phyloP scores from a whole-genome alignment of 805 yeast genomes.

The Saccharomycopsis babjevae region DNA sequence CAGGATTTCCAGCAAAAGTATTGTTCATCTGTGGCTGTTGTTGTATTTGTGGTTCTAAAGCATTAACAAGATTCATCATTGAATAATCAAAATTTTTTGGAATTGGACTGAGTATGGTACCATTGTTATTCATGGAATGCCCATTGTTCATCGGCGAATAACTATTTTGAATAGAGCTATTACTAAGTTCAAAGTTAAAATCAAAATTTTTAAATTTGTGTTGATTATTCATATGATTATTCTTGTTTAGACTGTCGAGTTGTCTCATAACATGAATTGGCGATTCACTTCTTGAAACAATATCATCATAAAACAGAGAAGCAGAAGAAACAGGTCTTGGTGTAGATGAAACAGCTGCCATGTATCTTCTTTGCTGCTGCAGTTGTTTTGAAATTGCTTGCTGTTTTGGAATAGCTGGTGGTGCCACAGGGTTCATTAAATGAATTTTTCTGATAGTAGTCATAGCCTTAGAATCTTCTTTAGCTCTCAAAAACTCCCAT shows the following conservation, averaged over 20 bases:
- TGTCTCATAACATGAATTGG: conserved; percentile 13
- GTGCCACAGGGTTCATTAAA: conserved; percentile 19
- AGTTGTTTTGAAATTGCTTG: not conserved
- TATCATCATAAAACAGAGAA: conserved; percentile 9
- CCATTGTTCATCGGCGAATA: not conserved
- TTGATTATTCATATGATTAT: not conserved
- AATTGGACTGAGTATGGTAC: not conserved
- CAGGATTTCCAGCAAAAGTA: not conserved
- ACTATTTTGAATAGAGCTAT: not conserved
- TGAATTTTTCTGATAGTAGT: conserved; percentile 27
- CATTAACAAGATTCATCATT: not conserved
- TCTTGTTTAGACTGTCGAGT: not conserved
- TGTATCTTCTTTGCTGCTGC: conserved; percentile 1
- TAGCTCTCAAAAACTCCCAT: conserved; percentile 34
- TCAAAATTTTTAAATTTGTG: not conserved
- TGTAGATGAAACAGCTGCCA: not conserved
- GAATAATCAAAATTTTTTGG: not conserved
- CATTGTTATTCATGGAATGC: not conserved
- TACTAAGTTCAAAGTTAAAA: not conserved
- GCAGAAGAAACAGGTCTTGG: not conserved
- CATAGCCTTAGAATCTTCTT: conserved; percentile 22
- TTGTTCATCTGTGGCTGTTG: not conserved
- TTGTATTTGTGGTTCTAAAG: not conserved
- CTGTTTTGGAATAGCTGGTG: conserved; percentile 2
- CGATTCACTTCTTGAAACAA: conserved; percentile 16